A percentile compares a stretch with the other conserved stretches of the same genome.
phyloP scores from a whole-genome alignment of 441 rosid genomes.

The Bocquillonia castaneifolia region DNA sequence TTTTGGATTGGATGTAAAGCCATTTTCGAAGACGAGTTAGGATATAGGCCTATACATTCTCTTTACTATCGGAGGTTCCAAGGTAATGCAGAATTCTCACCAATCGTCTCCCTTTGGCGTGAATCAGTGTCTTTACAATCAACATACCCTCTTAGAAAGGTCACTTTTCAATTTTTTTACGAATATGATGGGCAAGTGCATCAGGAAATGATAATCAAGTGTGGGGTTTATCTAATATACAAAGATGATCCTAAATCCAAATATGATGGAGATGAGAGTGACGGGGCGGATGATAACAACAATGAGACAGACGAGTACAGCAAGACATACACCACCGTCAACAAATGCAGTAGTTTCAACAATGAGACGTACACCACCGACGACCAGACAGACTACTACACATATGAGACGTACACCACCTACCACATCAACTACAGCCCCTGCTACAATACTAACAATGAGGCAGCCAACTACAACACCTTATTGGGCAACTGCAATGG shows the following conservation, averaged over 20 bases:
- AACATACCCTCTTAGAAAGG: background rate
- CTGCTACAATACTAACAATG: too few relatives aligned
- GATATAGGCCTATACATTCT: background rate
- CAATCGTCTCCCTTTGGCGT: background rate
- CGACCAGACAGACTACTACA: too few relatives aligned
- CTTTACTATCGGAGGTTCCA: background rate
- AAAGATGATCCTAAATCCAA: too few relatives aligned
- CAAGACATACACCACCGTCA: too few relatives aligned
- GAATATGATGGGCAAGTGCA: background rate
- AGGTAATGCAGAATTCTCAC: background rate
- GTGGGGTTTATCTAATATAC: background rate
- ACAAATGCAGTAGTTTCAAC: too few relatives aligned
- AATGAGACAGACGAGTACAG: too few relatives aligned
- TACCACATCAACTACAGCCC: too few relatives aligned
- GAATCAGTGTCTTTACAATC: background rate
- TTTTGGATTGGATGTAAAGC: background rate
- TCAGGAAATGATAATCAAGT: background rate
- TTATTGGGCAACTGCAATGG: too few relatives aligned
- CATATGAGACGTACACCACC: too few relatives aligned
- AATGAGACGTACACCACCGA: too few relatives aligned
- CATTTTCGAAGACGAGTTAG: background rate
- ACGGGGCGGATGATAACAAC: background rate
- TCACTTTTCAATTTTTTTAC: background rate
- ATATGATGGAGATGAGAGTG: background rate
- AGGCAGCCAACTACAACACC: too few relatives aligned